Conservation (phyloP, 1,284 basidiomycete genomes). For the Ceratobasidium papillatum region DNA sequence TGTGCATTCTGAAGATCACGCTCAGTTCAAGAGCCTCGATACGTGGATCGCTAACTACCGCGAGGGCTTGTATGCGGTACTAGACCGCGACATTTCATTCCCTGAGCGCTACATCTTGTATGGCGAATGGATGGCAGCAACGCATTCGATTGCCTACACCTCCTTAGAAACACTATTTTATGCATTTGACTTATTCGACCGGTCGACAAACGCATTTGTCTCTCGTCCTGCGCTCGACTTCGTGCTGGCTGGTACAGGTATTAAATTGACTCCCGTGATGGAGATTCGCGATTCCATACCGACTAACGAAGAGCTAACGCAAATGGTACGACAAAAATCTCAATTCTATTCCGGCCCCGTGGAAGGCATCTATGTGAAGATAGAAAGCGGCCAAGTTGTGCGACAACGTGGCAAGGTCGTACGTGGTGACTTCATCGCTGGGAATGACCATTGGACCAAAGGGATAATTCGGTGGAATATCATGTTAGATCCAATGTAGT, state of each 20-base stretch:
- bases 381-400: constrained; percentile 58
- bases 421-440: constrained; percentile 68
- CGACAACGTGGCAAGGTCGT: constrained; percentile 65
- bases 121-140: constrained; percentile 71
- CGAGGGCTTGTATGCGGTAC: constrained; percentile 56
- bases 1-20: constrained; percentile 62
- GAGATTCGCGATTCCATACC: constrained; percentile 55
- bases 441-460: constrained; percentile 69
- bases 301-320: constrained; percentile 53
- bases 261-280: constrained; percentile 59
- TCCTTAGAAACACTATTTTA: constrained; percentile 63
- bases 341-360: constrained; percentile 61
- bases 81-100: constrained; percentile 62
- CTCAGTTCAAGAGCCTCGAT: constrained; percentile 67
- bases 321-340: constrained; percentile 59
- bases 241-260: constrained; percentile 54
- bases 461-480: constrained; percentile 58
- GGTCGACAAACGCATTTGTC: constrained; percentile 57
- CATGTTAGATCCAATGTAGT: not conserved
- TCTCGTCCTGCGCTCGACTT: constrained; percentile 54
- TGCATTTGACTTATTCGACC: constrained; percentile 69
- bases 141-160: constrained; percentile 67
- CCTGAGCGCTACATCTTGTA: constrained; percentile 66
- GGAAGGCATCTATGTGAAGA: constrained; percentile 69
- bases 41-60: constrained; percentile 62